These are phyloP conservation scores for Gaultheria prostrata DNA, from an alignment of 148 eudicot genomes.

Conservation along the genomic window DNA sequence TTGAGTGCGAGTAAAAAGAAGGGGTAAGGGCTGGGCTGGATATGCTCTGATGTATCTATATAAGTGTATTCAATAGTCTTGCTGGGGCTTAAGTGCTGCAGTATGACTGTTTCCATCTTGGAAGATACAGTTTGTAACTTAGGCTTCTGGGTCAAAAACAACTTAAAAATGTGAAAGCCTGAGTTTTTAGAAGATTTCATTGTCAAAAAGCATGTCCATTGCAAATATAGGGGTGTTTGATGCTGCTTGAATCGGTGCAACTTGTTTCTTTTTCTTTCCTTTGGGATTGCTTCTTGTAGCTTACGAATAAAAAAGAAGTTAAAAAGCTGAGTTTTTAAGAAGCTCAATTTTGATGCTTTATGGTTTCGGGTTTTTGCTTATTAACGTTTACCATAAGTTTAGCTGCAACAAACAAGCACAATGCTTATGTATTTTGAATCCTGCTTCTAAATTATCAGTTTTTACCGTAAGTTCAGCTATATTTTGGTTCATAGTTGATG, in stretches of 20 bases:
- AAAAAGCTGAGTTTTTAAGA: background rate
- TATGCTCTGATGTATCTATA: background rate
- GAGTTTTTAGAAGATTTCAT: background rate
- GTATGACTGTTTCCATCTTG: background rate
- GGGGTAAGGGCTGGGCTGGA: background rate
- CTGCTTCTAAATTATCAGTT: background rate
- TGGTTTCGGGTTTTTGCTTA: background rate
- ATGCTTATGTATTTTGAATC: background rate
- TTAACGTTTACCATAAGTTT: background rate
- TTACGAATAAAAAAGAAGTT: background rate
- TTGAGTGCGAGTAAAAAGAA: background rate
- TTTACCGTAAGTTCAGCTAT: background rate
- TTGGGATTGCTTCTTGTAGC: background rate
- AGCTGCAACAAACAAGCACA: background rate
- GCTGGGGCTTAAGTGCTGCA: background rate
- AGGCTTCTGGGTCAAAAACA: background rate
- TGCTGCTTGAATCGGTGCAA: slow-evolving; percentile 6
- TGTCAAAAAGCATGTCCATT: background rate
- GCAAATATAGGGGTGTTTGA: background rate
- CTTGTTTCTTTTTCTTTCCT: background rate
- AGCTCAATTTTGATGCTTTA: background rate
- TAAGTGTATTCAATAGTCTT: background rate
- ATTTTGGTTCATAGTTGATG: background rate
- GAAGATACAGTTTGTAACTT: background rate
- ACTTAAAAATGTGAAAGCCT: background rate